Evolutionary conservation across 495 filamentous ascomycete species (phyloP), one percentile per base, ranked within the genome.

Genomic region (Stereocaulon alpinum): DNA sequence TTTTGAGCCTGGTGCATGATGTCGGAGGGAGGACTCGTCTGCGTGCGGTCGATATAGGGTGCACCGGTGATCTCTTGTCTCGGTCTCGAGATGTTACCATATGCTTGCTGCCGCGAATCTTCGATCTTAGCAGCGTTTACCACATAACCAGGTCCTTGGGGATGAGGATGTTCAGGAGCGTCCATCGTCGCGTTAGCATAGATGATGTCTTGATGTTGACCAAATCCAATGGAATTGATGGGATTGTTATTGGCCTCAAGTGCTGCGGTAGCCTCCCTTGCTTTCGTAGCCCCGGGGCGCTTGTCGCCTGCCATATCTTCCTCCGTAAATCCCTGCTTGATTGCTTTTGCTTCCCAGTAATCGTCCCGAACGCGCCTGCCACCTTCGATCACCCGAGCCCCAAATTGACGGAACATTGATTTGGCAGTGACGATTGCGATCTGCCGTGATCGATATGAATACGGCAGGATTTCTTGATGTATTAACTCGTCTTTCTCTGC

Each of bases 341-440:
- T 80, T 4, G 93, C 93, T 73, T 97, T 99, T 66, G 82, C 86
- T 67, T 97, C 93, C 93, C 93, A 97, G 69, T 99, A 97, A 69
- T 99, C 93, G 72, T 99, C 93, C 34, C 92, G 85, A 40, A 99
- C 93, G 12, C 94, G 82, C 60, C 91, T 78, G 14, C 93, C 93
- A 66, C 88, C 86, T 5, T 86, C 82, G 59, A 99, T 94, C 41
- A 99, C 86, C 55, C 94, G 79, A 66, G 90, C 95, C n/a, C 93
- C 93, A 68, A 99, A 99, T 71, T 99, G 93, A 18, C 93, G 86
- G 70, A 97, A 99, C 93, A 99, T 99, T 49, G 93, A 96, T 62
- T 87, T 85, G n/a, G 93, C 93, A 4, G 93, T 96, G 32, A 99
- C 93, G 59, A 99, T 97, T 29, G 93, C 94, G 60, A 97, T 99